Conservation (phyloP, 176 grass and related monocot species). For the Musa itinerans region DNA sequence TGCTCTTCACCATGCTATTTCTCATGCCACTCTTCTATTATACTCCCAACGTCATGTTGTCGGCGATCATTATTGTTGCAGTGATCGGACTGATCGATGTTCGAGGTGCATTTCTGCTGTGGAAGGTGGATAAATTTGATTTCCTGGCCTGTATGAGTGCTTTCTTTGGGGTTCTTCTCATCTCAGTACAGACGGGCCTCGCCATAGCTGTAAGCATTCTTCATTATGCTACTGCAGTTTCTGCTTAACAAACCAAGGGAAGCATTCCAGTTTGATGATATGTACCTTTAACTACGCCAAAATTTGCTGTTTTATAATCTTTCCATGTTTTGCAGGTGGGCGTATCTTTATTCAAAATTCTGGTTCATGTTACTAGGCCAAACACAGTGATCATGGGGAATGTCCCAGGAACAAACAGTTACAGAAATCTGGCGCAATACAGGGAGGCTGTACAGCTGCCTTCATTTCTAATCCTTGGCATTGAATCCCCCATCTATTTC, state of each 20-base stretch:
- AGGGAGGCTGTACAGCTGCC: slow-evolving; percentile 7
- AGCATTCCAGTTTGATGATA: not conserved
- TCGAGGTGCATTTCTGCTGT: slow-evolving; percentile 46
- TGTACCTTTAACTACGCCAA: not conserved
- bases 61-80: slow-evolving; percentile 93
- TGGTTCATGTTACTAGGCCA: slow-evolving; percentile 17
- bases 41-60: slow-evolving; percentile 92
- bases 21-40: slow-evolving; percentile 96
- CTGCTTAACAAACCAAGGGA: not conserved
- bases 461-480: slow-evolving; percentile 12
- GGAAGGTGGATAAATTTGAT: slow-evolving; percentile 96
- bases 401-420: slow-evolving; percentile 14
- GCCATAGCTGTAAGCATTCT: slow-evolving; percentile 47
- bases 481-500: slow-evolving; percentile 62
- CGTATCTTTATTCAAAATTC: slow-evolving; percentile 15
- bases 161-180: slow-evolving; percentile 79
- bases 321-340: slow-evolving; percentile 31
- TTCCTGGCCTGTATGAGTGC: slow-evolving; percentile 71
- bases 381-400: slow-evolving; percentile 14
- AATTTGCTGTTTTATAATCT: not conserved
- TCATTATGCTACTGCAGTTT: not conserved
- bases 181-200: slow-evolving; percentile 88
- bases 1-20: slow-evolving; percentile 88
- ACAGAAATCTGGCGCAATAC: slow-evolving; percentile 10
- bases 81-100: slow-evolving; percentile 87